Percentiles rank a stretch among this genome's conserved stretches.
phyloP scores from a whole-genome alignment of 75 land plant species.

The Pinus taeda region DNA sequence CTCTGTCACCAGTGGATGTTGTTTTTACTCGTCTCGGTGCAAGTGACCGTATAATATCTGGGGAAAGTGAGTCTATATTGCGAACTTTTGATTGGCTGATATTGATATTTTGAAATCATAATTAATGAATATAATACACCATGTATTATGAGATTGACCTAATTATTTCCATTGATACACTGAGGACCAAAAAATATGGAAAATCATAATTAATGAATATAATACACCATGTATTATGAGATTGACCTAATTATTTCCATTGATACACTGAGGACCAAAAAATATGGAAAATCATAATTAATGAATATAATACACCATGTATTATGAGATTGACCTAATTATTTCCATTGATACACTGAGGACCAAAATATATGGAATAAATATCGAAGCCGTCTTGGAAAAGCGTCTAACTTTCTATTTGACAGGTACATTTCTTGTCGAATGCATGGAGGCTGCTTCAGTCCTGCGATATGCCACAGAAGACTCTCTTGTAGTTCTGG shows the following conservation, averaged over 20 bases:
- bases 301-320: no score
- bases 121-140: background rate
- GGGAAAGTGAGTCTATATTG: conserved; percentile 70
- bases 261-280: no score
- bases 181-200: no score
- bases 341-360: no score
- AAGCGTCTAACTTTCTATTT: background rate
- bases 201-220: background rate
- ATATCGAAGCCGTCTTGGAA: background rate
- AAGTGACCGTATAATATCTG: conserved; percentile 91
- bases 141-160: background rate
- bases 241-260: background rate
- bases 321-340: no score
- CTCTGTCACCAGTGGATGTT: conserved; percentile 71
- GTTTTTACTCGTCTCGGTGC: conserved; percentile 96
- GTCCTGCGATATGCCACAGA: conserved; percentile 74
- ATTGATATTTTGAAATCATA: background rate
- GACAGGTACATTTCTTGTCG: conserved; percentile 85
- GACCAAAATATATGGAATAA: background rate
- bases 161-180: no score
- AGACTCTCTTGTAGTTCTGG: conserved; percentile 85
- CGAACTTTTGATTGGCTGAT: background rate
- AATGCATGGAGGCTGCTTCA: conserved; percentile 89
- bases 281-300: no score
- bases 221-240: background rate